These are phyloP conservation scores for Debaryomyces maramus DNA, from an alignment of 805 yeast genomes.

Conservation along the genomic window DNA sequence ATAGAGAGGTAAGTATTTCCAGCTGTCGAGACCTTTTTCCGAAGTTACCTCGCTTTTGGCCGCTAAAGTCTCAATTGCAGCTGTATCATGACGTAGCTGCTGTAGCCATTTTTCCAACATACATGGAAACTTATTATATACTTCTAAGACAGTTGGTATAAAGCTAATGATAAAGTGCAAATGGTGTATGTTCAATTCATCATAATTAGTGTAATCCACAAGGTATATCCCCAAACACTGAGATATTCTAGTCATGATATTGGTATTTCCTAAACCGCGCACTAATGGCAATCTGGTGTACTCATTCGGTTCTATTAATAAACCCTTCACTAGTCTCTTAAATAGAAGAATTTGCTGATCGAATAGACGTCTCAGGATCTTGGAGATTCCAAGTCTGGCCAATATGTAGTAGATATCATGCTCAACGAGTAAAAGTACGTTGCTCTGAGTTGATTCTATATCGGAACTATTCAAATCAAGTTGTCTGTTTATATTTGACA, in stretches of 20 bases:
- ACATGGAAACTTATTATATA: slow-evolving; percentile 10
- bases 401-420: not conserved
- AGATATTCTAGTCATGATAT: slow-evolving; percentile 1
- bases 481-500: slow-evolving; percentile 1
- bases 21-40: not conserved
- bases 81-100: slow-evolving; percentile 13
- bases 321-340: slow-evolving; percentile 10
- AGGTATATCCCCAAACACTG: slow-evolving; percentile 10
- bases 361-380: slow-evolving; percentile 7
- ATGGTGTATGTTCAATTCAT: slow-evolving; percentile 9
- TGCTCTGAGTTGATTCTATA: not conserved
- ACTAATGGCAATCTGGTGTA: not conserved
- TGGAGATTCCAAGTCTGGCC: not conserved
- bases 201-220: slow-evolving; percentile 5
- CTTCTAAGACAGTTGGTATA: slow-evolving; percentile 7
- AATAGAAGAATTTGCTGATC: slow-evolving; percentile 12
- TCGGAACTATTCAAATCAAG: slow-evolving; percentile 1
- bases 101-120: slow-evolving; percentile 11
- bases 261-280: not conserved
- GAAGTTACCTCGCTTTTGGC: not conserved
- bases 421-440: not conserved
- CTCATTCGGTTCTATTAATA: slow-evolving; percentile 5
- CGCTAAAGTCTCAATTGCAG: slow-evolving; percentile 9
- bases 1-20: slow-evolving; percentile 19
- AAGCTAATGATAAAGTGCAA: slow-evolving; percentile 8